Percentiles rank a stretch among this genome's conserved stretches.
These are phyloP conservation scores for Lentinula edodes DNA, from an alignment of 768 basidiomycete genomes.

Conservation along the genomic window DNA sequence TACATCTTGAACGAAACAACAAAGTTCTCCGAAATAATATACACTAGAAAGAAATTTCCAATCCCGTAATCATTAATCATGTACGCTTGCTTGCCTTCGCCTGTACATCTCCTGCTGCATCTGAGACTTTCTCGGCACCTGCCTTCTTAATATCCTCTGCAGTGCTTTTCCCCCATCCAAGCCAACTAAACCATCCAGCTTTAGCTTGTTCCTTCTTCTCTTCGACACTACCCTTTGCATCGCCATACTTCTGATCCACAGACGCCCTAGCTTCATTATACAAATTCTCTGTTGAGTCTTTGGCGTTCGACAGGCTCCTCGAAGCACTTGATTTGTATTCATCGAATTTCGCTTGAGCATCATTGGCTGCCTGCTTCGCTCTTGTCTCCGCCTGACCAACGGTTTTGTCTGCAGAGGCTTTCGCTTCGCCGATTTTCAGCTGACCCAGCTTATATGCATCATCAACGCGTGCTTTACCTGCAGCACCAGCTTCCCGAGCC, in stretches of 20 bases:
- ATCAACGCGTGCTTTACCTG: conserved; percentile 11
- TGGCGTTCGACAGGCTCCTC: neutral
- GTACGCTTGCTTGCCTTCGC: conserved; percentile 7
- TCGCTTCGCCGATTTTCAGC: conserved; percentile 6
- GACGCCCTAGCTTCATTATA: conserved; percentile 9
- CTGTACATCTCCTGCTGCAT: conserved; percentile 8
- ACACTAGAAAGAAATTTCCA: neutral
- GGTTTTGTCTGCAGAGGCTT: conserved; percentile 6
- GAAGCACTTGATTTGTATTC: neutral
- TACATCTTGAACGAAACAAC: too few species aligned
- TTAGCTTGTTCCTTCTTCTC: conserved; percentile 12
- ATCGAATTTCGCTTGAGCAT: conserved; percentile 9
- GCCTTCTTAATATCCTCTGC: conserved; percentile 13
- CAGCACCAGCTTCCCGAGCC: conserved; percentile 6
- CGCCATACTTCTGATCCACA: conserved; percentile 3
- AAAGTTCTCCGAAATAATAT: neutral
- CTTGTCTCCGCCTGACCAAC: conserved; percentile 5
- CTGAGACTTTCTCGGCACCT: conserved; percentile 10
- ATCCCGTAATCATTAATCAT: neutral
- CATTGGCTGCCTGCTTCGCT: conserved; percentile 5
- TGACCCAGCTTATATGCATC: conserved; percentile 5
- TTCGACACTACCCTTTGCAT: conserved; percentile 1
- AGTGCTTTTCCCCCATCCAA: conserved; percentile 16
- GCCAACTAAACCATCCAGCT: conserved; percentile 16
- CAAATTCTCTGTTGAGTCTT: conserved; percentile 6